Evolutionary conservation across 2,329 filamentous ascomycete species (phyloP).

Genomic region (Myriangium duriaei): DNA sequence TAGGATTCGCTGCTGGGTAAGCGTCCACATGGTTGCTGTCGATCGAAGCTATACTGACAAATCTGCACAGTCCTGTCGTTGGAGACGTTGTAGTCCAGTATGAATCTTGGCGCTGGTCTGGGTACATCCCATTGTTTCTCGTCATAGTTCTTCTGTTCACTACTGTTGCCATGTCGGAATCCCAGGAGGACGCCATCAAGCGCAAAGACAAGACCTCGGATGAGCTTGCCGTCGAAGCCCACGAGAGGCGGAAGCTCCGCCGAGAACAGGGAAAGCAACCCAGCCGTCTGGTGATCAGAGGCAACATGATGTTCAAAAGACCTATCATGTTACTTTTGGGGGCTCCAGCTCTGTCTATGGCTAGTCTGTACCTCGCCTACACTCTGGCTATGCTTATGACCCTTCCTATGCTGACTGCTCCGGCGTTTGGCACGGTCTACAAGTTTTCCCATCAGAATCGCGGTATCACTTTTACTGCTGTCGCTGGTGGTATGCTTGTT

Average conservation of each 20-base stretch:
- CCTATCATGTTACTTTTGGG: constrained; percentile 17
- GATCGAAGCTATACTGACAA: no score
- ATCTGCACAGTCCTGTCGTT: constrained; percentile 21
- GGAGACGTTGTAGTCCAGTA: constrained; percentile 28
- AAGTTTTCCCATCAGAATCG: constrained; percentile 20
- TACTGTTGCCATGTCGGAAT: constrained; percentile 37
- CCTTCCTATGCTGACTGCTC: constrained; percentile 14
- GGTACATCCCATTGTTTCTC: constrained; percentile 29
- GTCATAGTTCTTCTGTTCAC: constrained; percentile 22
- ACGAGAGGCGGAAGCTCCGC: constrained; percentile 1
- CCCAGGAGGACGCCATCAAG: constrained; percentile 35
- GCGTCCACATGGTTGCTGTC: no score
- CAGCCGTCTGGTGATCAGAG: constrained; percentile 10
- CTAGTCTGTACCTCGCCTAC: constrained; percentile 12
- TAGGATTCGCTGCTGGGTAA: constrained; percentile 6
- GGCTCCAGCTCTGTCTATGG: constrained; percentile 19
- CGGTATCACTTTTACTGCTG: constrained; percentile 24
- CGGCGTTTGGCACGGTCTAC: constrained; percentile 16
- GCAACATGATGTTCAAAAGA: constrained; percentile 18
- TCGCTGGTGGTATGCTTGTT: constrained; percentile 20
- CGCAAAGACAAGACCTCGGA: constrained; percentile 16
- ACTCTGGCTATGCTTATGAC: constrained; percentile 15
- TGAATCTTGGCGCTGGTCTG: constrained; percentile 26
- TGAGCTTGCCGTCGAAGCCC: constrained; percentile 13
- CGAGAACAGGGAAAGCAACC: constrained; percentile 13